phyloP scores from a whole-genome alignment of 108 stramenopile species.

The Pseudonitzschia multiseries region DNA sequence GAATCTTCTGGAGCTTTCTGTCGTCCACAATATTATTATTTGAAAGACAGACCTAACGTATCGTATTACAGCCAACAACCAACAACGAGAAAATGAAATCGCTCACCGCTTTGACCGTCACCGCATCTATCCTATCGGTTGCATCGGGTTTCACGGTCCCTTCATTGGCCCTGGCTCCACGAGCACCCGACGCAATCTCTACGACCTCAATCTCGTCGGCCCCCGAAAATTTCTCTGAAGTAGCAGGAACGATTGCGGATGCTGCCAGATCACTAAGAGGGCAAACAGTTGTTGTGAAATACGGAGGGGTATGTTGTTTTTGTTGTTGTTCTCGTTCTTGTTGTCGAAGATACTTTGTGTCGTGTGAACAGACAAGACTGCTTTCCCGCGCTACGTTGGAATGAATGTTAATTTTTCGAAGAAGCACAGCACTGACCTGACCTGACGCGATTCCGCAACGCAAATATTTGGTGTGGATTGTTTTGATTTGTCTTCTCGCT shows the following conservation, averaged over 20 bases:
- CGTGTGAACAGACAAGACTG: no score
- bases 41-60: not conserved
- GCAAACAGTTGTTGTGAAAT: constrained; percentile 83
- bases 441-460: not conserved
- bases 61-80: not conserved
- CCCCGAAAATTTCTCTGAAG: constrained; percentile 49
- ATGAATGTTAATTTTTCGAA: not conserved
- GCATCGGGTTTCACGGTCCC: not conserved
- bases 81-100: not conserved
- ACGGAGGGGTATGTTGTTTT: constrained; percentile 59
- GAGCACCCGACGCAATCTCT: constrained; percentile 1
- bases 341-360: not conserved
- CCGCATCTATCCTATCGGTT: constrained; percentile 2
- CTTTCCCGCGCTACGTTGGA: no score
- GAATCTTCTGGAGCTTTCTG: no score
- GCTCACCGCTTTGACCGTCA: not conserved
- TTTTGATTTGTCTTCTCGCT: constrained; percentile 3
- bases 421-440: no score
- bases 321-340: not conserved
- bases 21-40: no score
- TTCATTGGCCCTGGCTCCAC: constrained; percentile 6
- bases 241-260: constrained; percentile 60
- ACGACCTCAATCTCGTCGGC: constrained; percentile 8
- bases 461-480: not conserved
- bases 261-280: constrained; percentile 64